Evolutionary conservation across 306 rosid species (phyloP).

Genomic region (Chamaecrista fasciculata): DNA sequence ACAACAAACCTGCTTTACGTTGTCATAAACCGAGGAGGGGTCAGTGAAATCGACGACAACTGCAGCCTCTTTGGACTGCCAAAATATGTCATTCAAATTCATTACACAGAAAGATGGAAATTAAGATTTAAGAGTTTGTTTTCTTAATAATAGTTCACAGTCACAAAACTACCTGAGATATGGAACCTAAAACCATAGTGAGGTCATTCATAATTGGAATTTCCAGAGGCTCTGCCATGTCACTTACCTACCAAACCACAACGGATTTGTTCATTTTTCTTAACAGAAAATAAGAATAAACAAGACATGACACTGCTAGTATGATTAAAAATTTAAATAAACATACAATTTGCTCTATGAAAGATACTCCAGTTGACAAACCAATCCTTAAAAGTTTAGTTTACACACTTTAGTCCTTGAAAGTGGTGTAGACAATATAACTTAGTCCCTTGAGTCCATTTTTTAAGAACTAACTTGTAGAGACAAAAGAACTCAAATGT

Average conservation of each 20-base stretch:
- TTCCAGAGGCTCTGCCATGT: conserved; percentile 87
- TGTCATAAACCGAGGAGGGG: conserved; percentile 83
- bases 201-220: conserved; percentile 84
- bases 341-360: too few species aligned
- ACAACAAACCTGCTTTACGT: conserved; percentile 78
- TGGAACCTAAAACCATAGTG: conserved; percentile 90
- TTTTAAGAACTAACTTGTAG: too few species aligned
- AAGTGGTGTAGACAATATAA: too few species aligned
- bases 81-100: conserved; percentile 14
- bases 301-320: too few species aligned
- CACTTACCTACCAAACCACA: conserved; percentile 53
- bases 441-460: too few species aligned
- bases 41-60: conserved; percentile 89
- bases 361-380: too few species aligned
- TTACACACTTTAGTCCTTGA: too few species aligned
- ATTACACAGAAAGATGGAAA: neutral
- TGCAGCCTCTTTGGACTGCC: conserved; percentile 69
- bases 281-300: too few species aligned
- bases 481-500: too few species aligned
- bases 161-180: conserved; percentile 76
- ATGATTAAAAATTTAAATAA: too few species aligned
- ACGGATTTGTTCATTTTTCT: too few species aligned
- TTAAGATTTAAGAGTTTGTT: neutral
- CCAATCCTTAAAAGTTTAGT: too few species aligned
- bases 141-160: neutral